Evolutionary conservation across 2,329 filamentous ascomycete species (phyloP).

Genomic region (Parascedosporium putredinis): DNA sequence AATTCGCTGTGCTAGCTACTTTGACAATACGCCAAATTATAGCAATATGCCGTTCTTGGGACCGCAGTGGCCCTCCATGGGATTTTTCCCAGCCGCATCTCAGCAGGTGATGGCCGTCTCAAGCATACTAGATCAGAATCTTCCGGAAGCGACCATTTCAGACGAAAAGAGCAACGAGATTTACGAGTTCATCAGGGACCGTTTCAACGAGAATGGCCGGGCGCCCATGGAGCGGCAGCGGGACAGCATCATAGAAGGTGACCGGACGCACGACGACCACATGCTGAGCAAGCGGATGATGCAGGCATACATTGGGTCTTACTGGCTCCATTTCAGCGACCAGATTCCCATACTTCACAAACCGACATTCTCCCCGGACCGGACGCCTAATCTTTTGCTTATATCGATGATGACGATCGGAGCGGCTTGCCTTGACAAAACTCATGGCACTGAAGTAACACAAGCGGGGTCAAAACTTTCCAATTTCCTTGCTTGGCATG

Average conservation of each 20-base stretch:
- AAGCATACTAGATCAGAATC: conserved; percentile 69
- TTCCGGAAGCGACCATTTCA: conserved; percentile 70
- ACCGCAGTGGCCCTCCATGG: conserved; percentile 34
- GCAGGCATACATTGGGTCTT: conserved; percentile 86
- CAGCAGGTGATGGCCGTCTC: conserved; percentile 86
- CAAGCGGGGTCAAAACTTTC: conserved; percentile 72
- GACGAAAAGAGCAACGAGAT: conserved; percentile 80
- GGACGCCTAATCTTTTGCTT: conserved; percentile 72
- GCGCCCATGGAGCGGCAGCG: conserved; percentile 64
- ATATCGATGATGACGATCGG: conserved; percentile 89
- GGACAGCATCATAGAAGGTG: conserved; percentile 67
- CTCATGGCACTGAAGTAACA: conserved; percentile 62
- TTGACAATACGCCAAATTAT: conserved; percentile 40
- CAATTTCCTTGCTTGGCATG: conserved; percentile 82
- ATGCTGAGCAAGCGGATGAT: conserved; percentile 86
- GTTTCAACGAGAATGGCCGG: conserved; percentile 73
- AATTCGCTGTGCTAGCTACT: conserved; percentile 31
- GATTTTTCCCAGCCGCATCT: conserved; percentile 48
- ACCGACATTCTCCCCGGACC: conserved; percentile 83
- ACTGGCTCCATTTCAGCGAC: conserved; percentile 90
- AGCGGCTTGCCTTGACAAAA: conserved; percentile 77
- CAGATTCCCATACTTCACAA: conserved; percentile 92
- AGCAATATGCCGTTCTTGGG: conserved; percentile 35
- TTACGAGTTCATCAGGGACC: conserved; percentile 67
- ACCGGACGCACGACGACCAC: conserved; percentile 54